These are phyloP conservation scores for Brassica cretica DNA, from an alignment of 345 rosid species.

Conservation along the genomic window DNA sequence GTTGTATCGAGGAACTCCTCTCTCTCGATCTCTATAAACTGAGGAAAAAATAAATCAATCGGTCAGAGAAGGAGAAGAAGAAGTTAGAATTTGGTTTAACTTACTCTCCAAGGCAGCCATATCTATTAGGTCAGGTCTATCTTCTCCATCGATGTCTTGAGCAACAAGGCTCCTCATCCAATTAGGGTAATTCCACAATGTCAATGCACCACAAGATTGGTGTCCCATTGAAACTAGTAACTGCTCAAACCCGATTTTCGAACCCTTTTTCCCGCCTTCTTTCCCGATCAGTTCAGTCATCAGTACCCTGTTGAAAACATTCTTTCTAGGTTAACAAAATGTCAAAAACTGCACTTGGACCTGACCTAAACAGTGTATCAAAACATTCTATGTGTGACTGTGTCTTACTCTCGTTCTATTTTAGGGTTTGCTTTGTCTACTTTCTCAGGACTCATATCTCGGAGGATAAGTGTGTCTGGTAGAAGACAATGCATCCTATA, in stretches of 20 bases:
- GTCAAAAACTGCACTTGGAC: neutral
- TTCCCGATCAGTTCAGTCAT: constrained; percentile 62
- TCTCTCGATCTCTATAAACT: constrained; percentile 77
- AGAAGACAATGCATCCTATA: constrained; percentile 74
- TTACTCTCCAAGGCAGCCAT: constrained; percentile 78
- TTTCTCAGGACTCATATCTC: constrained; percentile 48
- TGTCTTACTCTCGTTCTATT: constrained; percentile 51
- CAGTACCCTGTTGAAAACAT: constrained; percentile 44
- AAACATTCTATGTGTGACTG: neutral
- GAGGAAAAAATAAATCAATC: neutral
- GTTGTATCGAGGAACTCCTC: constrained; percentile 67
- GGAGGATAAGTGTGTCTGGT: constrained; percentile 56
- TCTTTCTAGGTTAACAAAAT: neutral
- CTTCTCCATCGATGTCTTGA: constrained; percentile 65
- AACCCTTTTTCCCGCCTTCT: constrained; percentile 47
- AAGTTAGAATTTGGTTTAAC: neutral
- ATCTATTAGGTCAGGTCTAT: constrained; percentile 58
- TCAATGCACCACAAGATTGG: constrained; percentile 64
- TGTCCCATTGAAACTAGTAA: constrained; percentile 74
- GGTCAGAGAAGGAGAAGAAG: constrained; percentile 1
- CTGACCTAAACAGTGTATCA: neutral
- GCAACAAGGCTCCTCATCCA: constrained; percentile 78
- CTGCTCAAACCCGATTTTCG: constrained; percentile 60
- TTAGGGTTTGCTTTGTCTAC: constrained; percentile 49
- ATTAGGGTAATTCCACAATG: constrained; percentile 72